Percentiles rank a stretch among this genome's conserved stretches.
phyloP scores from a whole-genome alignment of 306 rosid species.

The Begonia peltatifolia region DNA sequence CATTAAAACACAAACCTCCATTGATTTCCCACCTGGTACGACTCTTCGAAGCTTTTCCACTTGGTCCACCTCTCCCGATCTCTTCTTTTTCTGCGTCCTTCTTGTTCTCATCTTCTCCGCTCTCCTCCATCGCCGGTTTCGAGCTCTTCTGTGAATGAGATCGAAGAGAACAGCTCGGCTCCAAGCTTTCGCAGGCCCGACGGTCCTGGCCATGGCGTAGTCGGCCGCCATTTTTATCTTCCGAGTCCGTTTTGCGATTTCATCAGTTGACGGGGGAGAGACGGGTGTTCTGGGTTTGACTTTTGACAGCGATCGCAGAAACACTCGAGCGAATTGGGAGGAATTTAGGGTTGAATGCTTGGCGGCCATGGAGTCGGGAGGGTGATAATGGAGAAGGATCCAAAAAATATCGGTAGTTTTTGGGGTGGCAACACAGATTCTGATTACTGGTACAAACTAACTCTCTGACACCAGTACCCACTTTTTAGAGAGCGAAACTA shows the following conservation, averaged over 20 bases:
- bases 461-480: conserved; percentile 12
- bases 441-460: conserved; percentile 9
- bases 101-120: conserved; percentile 1
- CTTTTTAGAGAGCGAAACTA: conserved; percentile 1
- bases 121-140: neutral
- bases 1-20: conserved; percentile 22
- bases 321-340: conserved; percentile 13
- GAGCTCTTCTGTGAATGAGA: conserved; percentile 4
- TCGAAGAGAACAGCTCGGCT: conserved; percentile 26
- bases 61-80: neutral
- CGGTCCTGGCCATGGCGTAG: conserved; percentile 27
- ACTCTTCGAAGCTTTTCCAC: conserved; percentile 15
- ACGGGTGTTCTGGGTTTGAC: conserved; percentile 10
- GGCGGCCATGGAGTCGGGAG: conserved; percentile 1
- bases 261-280: neutral
- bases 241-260: conserved; percentile 8
- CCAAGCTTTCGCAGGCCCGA: conserved; percentile 28
- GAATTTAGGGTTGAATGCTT: conserved; percentile 3
- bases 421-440: conserved; percentile 1
- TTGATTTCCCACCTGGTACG: conserved; percentile 26
- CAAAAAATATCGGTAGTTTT: neutral
- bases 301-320: conserved; percentile 13
- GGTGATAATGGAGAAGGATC: neutral
- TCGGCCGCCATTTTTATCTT: conserved; percentile 25
- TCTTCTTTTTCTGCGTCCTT: neutral